phyloP scores from a whole-genome alignment of 2,329 filamentous ascomycete genomes.

The Aspergillus japonicus region DNA sequence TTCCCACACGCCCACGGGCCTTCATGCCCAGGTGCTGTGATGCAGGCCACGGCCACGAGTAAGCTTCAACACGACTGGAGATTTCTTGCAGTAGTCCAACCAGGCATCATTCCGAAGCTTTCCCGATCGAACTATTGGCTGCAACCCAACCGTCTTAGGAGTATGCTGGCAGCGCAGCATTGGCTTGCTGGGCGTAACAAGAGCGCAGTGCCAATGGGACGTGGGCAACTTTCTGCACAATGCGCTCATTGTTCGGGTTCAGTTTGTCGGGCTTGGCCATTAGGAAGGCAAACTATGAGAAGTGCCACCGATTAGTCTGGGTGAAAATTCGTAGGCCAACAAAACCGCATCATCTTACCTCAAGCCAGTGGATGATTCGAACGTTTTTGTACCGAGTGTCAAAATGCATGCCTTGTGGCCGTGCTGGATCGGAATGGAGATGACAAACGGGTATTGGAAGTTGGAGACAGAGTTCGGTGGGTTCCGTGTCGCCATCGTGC shows the following conservation, averaged over 20 bases:
- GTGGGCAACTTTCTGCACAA: slow-evolving; percentile 9
- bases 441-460: slow-evolving; percentile 13
- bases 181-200: slow-evolving; percentile 14
- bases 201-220: slow-evolving; percentile 15
- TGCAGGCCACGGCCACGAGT: slow-evolving; percentile 9
- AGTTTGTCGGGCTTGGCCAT: neutral
- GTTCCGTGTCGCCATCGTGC: slow-evolving; percentile 1
- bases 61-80: slow-evolving; percentile 9
- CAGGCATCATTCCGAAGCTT: neutral
- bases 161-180: slow-evolving; percentile 14
- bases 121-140: slow-evolving; percentile 3
- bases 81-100: slow-evolving; percentile 2
- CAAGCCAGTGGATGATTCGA: slow-evolving; percentile 15
- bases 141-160: neutral
- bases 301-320: neutral
- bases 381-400: slow-evolving; percentile 15
- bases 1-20: neutral
- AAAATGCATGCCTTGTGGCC: slow-evolving; percentile 15
- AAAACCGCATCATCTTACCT: slow-evolving; percentile 10
- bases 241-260: neutral
- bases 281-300: slow-evolving; percentile 13
- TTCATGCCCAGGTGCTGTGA: slow-evolving; percentile 1
- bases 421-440: slow-evolving; percentile 4
- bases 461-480: slow-evolving; percentile 9
- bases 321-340: neutral